Evolutionary conservation across 495 filamentous ascomycete genomes (phyloP).

Genomic region (Aspergillus cristatus): DNA sequence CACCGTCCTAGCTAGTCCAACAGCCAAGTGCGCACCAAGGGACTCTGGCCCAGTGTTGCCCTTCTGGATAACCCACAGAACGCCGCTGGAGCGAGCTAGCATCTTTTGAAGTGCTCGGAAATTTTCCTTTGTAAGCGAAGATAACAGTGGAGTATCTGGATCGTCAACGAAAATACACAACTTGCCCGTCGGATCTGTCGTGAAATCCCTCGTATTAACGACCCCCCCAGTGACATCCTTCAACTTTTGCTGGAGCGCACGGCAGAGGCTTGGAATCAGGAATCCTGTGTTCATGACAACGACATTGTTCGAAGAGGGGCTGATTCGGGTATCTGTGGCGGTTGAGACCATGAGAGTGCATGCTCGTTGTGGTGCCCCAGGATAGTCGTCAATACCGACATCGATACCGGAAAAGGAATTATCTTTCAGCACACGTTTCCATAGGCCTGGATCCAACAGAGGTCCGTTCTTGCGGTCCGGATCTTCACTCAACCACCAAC

Average conservation of each 20-base stretch:
- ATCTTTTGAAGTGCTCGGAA: conserved; percentile 20
- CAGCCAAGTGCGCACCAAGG: conserved; percentile 18
- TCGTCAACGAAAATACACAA: conserved; percentile 27
- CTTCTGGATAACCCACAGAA: conserved; percentile 21
- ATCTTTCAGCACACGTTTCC: conserved; percentile 10
- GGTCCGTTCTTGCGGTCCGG: conserved; percentile 9
- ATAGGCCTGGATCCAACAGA: conserved; percentile 7
- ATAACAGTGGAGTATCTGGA: conserved; percentile 13
- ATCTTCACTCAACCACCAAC: conserved; percentile 14
- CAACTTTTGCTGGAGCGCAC: conserved; percentile 6
- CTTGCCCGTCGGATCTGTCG: conserved; percentile 15
- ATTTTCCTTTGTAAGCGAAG: conserved; percentile 7
- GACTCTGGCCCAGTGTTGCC: conserved; percentile 7
- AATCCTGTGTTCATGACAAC: too few relatives aligned
- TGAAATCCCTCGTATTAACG: conserved; percentile 3
- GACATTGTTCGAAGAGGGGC: too few relatives aligned
- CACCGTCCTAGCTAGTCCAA: conserved; percentile 24
- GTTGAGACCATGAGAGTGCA: too few relatives aligned
- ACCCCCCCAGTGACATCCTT: conserved; percentile 7
- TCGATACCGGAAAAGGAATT: conserved; percentile 16
- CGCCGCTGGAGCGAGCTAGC: conserved; percentile 12
- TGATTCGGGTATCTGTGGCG: too few relatives aligned
- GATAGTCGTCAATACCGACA: conserved; percentile 2
- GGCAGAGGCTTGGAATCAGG: too few relatives aligned
- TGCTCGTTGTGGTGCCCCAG: not conserved